Evolutionary conservation across 805 yeast genomes (phyloP), one percentile per base, ranked within the genome.

Genomic region (Barnettozyma populi): DNA sequence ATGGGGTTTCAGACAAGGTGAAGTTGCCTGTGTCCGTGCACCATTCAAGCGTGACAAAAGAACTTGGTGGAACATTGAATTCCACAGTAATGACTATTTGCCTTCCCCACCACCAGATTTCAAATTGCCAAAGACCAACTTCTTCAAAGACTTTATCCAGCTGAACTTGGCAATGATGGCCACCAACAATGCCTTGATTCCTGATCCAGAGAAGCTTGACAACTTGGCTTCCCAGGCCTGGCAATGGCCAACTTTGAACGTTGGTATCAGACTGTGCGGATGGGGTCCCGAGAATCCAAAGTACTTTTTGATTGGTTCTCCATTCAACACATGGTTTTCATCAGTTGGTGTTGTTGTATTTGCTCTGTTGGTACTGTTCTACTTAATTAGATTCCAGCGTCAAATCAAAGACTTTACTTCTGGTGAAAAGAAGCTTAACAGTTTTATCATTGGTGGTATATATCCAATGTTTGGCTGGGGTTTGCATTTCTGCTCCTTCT

Each of bases 1-100:
- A 16, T 94, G 99, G 99, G 99, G 99, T 19, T 94, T 92, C 78
- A 80, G 89, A 64, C 99, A 94, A 73, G 96, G 96, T 53, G 99
- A 94, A 71, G 92, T 94, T 54, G 84, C 82, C 2, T 94, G 99
- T 70, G 67, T 73, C 64, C 79, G 76, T 55, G 66, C 72, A 52
- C 82, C 89, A 34, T 85, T 82, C 65, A 70, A 62, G 40, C 81
- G 86, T 66, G 95, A 86, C 62, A 86, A 86, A 71, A 73, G 92
- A 59, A 85, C 90, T 18, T 86, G 94, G 92, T 86, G 94, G 94
- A 86, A 85, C 65, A 74, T 86, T 52, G 95, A 86, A 66, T 74
- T 74, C 57, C 89, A 86, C 64, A 68, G 66, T 50, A 86, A 86
- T 64, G 71, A 68, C 32, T 63, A 71, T 24, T 69, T 85, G 59